Conservation (phyloP, 371 early-diverging fungal genomes). For the Circinella umbellata region DNA sequence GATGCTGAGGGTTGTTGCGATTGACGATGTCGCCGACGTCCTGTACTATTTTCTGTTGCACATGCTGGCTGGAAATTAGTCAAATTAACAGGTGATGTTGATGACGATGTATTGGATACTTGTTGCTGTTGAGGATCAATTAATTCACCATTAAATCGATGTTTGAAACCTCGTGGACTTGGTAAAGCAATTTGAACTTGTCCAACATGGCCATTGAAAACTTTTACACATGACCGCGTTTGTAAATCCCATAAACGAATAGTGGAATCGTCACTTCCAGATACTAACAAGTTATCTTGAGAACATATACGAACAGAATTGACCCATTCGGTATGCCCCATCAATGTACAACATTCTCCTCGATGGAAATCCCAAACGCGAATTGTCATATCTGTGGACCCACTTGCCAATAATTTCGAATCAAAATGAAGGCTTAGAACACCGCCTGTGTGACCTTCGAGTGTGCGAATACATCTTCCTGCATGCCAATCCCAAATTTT, state of each 20-base stretch:
- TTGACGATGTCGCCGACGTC: not conserved
- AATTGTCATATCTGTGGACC: constrained; percentile 87
- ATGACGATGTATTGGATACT: constrained; percentile 1
- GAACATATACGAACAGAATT: constrained; percentile 82
- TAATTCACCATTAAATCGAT: constrained; percentile 31
- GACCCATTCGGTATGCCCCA: constrained; percentile 87
- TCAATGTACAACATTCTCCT: constrained; percentile 77
- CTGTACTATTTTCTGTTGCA: constrained; percentile 13
- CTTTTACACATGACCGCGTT: constrained; percentile 68
- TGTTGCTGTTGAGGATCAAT: constrained; percentile 6
- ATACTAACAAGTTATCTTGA: constrained; percentile 70
- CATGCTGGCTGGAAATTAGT: constrained; percentile 20
- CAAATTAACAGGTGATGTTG: not conserved
- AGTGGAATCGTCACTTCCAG: constrained; percentile 83
- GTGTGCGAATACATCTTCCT: constrained; percentile 84
- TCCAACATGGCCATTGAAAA: constrained; percentile 79
- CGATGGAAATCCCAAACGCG: constrained; percentile 90
- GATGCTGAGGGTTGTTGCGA: not conserved
- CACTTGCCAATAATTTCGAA: constrained; percentile 79
- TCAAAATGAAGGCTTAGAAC: constrained; percentile 90
- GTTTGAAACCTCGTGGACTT: constrained; percentile 49
- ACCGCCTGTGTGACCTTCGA: constrained; percentile 86
- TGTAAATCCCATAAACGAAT: constrained; percentile 86
- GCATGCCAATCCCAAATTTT: constrained; percentile 96
- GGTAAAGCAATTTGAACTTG: constrained; percentile 75